Evolutionary conservation across 257 asterid genomes (phyloP), one percentile per base, ranked within the genome.

Genomic region (Solanum etuberosum): DNA sequence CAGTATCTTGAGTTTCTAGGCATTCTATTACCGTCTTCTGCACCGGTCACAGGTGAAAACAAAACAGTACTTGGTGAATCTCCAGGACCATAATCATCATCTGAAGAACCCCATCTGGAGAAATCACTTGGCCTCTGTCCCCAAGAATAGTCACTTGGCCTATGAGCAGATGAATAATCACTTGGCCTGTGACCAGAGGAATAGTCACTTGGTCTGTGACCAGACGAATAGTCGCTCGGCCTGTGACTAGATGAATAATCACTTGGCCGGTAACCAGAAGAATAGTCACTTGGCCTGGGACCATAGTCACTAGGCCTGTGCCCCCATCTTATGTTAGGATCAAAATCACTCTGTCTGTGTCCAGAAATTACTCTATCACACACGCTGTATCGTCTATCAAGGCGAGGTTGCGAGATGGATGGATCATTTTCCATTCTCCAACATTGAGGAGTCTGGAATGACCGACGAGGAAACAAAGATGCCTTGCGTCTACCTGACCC

Each of bases 11-110:
- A 92, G 31, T 89, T 91, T 29, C 93, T 94, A 5, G 92, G 92
- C 86, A 84, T 32, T 71, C 91, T 35, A 67, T 84, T 77, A 3
- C 90, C 90, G 46, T 95, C 97, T 12, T 95, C 98, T 0, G 81
- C 86, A 78, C 89, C 89, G 5, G 98, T 92, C 92, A 91, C 91
- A 8, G 99, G 98, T 16, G 98, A 94, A 87, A 90, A 90, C 90
- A 95, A 82, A 63, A 94, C 98, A 1, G 99, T 96, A 68, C 98
- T 96, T 7, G 99, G 99, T 35, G 99, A 96, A 88, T 96, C 98
- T 16, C 94, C 98, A 5, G 92, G 91, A 67, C 93, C 89, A 80
- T 90, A 95, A 90, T 97, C 99, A 89, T 97, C 99, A 51, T 97
- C 99, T 2, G 98, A 90, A 35, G 93, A 97, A 16, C 98, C 99